These are phyloP conservation scores for Alternaria viburni DNA, from an alignment of 2,329 filamentous ascomycete genomes.

Conservation along the genomic window DNA sequence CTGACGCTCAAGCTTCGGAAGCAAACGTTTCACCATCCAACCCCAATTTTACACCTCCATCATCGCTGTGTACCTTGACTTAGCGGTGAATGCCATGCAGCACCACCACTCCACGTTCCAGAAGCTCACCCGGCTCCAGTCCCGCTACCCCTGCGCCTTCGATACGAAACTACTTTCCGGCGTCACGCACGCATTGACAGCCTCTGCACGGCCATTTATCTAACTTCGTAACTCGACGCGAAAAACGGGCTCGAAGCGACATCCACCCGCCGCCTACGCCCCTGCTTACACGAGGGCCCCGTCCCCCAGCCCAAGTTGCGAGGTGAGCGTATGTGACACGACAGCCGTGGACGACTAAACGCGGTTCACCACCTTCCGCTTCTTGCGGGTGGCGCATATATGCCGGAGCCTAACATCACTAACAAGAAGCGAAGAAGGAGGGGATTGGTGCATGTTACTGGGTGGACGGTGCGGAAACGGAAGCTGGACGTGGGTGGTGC, in stretches of 20 bases:
- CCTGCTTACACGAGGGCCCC: constrained; percentile 6
- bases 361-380: not conserved
- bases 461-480: not conserved
- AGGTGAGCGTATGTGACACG: not conserved
- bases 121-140: not conserved
- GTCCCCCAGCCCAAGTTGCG: too few relatives aligned
- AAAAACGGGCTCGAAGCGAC: not conserved
- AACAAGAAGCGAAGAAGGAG: not conserved
- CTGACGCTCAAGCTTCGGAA: not conserved
- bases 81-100: not conserved
- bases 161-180: not conserved
- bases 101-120: not conserved
- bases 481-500: not conserved
- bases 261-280: not conserved
- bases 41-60: not conserved
- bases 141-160: not conserved
- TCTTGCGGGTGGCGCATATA: not conserved
- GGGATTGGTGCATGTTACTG: not conserved
- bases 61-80: not conserved
- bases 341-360: not conserved
- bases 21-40: not conserved
- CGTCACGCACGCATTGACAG: not conserved
- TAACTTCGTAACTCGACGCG: not conserved
- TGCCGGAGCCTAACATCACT: not conserved
- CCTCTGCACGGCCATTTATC: not conserved